These are phyloP conservation scores for Coniella vitis DNA, from an alignment of 2,329 filamentous ascomycete species.

Conservation along the genomic window DNA sequence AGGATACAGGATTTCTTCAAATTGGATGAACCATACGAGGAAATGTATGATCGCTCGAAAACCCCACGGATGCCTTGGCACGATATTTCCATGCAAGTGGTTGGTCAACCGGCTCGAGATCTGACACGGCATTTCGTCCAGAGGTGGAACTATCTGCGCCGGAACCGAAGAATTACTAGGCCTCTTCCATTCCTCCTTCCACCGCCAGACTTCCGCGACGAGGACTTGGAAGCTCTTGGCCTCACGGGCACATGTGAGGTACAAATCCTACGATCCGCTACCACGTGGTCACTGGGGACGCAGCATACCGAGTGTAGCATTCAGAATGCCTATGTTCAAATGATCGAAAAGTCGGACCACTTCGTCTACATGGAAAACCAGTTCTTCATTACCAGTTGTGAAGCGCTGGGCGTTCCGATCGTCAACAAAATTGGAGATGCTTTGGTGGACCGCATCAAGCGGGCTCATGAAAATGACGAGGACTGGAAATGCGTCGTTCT, in stretches of 20 bases:
- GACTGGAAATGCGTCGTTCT: slow-evolving; percentile 86
- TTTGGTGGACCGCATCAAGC: slow-evolving; percentile 82
- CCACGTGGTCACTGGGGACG: slow-evolving; percentile 86
- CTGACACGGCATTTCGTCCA: slow-evolving; percentile 95
- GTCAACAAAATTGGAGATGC: slow-evolving; percentile 93
- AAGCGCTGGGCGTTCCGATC: slow-evolving; percentile 80
- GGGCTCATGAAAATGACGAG: slow-evolving; percentile 75
- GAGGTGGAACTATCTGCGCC: slow-evolving; percentile 93
- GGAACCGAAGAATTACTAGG: slow-evolving; percentile 85
- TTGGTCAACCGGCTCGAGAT: slow-evolving; percentile 90
- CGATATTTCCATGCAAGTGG: slow-evolving; percentile 95
- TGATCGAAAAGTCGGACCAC: slow-evolving; percentile 92
- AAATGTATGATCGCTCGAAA: slow-evolving; percentile 93
- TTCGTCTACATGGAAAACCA: slow-evolving; percentile 99
- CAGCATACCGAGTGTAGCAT: slow-evolving; percentile 89
- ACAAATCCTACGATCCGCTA: slow-evolving; percentile 86
- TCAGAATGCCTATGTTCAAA: slow-evolving; percentile 87
- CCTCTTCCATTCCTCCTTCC: slow-evolving; percentile 91
- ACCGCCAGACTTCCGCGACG: slow-evolving; percentile 81
- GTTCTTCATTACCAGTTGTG: slow-evolving; percentile 92
- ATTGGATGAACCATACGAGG: slow-evolving; percentile 89
- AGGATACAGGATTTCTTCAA: slow-evolving; percentile 92
- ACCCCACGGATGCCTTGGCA: slow-evolving; percentile 98
- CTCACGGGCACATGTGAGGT: slow-evolving; percentile 93
- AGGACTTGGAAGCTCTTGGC: slow-evolving; percentile 80